Evolutionary conservation across 306 rosid genomes (phyloP).

Genomic region (Dryas alaskensis): DNA sequence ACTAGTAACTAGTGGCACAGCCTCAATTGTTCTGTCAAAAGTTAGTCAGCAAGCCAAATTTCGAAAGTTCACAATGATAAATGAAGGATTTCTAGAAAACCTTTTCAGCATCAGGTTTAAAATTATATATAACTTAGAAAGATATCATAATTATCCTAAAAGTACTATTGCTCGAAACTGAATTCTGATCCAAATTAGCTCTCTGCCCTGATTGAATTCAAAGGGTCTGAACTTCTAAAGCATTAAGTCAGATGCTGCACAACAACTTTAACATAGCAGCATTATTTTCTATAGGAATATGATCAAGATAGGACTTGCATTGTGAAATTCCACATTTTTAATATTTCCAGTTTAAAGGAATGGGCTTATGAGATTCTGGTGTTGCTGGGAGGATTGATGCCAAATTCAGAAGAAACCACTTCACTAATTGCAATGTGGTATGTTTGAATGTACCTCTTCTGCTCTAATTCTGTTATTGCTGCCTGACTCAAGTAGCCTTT

Average conservation of each 20-base stretch:
- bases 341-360: conserved; percentile 68
- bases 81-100: background rate
- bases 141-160: conserved; percentile 16
- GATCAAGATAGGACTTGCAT: background rate
- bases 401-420: conserved; percentile 61
- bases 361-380: conserved; percentile 90
- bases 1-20: too few species aligned
- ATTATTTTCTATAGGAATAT: background rate
- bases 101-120: background rate
- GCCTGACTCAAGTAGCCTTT: background rate
- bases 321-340: background rate
- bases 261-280: background rate
- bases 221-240: background rate
- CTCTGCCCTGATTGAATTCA: background rate
- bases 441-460: conserved; percentile 4
- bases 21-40: too few species aligned
- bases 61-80: background rate
- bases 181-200: background rate
- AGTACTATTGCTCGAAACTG: background rate
- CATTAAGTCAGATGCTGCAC: background rate
- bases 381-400: conserved; percentile 72
- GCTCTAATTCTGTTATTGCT: background rate
- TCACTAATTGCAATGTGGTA: conserved; percentile 76
- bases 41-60: too few species aligned
- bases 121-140: background rate